Conservation (phyloP, 305 asterid species). For the Fraxinus velutina region DNA sequence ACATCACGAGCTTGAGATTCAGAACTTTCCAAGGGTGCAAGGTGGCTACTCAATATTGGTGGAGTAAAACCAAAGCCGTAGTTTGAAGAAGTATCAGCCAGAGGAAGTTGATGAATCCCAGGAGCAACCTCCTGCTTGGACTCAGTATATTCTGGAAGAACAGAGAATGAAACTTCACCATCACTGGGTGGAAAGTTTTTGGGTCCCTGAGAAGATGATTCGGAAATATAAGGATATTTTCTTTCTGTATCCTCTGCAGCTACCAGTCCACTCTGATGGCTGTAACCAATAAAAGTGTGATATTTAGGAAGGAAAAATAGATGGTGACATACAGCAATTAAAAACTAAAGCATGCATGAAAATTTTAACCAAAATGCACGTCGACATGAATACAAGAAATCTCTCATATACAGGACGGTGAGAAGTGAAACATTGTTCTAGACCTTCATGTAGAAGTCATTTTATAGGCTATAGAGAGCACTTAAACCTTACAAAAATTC, state of each 20-base stretch:
- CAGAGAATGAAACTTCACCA: conserved; percentile 52
- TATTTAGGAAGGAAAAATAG: conserved; percentile 15
- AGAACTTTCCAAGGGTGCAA: conserved; percentile 58
- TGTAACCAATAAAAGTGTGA: conserved; percentile 31
- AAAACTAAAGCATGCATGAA: conserved; percentile 8
- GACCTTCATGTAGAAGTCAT: background rate
- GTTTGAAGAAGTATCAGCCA: conserved; percentile 54
- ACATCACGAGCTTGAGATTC: conserved; percentile 73
- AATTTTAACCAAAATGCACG: background rate
- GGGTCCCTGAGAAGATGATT: conserved; percentile 46
- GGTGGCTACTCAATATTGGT: conserved; percentile 55
- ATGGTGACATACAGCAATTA: background rate
- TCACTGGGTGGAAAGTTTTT: conserved; percentile 41
- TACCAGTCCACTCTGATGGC: conserved; percentile 48
- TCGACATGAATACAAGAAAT: background rate
- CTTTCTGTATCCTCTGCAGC: conserved; percentile 48
- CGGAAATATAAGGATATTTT: conserved; percentile 43
- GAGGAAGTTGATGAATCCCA: conserved; percentile 52
- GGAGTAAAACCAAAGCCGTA: conserved; percentile 62
- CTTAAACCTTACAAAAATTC: background rate
- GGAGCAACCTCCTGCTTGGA: conserved; percentile 54
- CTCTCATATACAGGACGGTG: background rate
- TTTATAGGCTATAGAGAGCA: background rate
- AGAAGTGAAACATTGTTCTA: background rate
- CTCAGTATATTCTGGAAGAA: conserved; percentile 45